These are phyloP conservation scores for Papiliotrema terrestris DNA, from an alignment of 1,284 basidiomycete species.

Conservation along the genomic window DNA sequence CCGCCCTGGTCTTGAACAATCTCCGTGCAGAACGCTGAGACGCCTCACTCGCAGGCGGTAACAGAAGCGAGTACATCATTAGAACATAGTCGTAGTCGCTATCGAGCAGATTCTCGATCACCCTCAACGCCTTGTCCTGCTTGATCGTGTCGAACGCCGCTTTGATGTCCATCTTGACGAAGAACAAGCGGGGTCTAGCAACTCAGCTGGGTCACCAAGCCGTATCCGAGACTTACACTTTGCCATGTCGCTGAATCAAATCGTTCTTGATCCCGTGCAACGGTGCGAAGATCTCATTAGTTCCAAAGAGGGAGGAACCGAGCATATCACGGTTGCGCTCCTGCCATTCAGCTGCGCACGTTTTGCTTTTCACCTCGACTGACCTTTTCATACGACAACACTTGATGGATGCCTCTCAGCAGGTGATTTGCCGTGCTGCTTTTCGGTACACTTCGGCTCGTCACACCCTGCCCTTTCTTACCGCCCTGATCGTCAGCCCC, in stretches of 20 bases:
- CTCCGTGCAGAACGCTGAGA: conserved; percentile 28
- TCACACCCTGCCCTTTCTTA: background rate
- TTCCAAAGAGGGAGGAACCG: conserved; percentile 77
- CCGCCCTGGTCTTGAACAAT: conserved; percentile 35
- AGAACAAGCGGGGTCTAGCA: conserved; percentile 78
- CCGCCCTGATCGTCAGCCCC: background rate
- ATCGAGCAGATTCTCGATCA: conserved; percentile 68
- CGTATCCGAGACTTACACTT: conserved; percentile 54
- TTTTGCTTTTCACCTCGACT: too few species aligned
- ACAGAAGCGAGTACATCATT: conserved; percentile 34
- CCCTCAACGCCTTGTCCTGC: conserved; percentile 75
- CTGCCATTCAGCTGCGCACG: conserved; percentile 55
- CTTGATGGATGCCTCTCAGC: conserved; percentile 75
- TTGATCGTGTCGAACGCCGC: conserved; percentile 97
- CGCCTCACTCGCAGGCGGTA: conserved; percentile 37
- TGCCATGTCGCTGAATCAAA: conserved; percentile 53
- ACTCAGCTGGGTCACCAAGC: too few species aligned
- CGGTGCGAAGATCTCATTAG: conserved; percentile 72
- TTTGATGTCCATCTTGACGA: conserved; percentile 93
- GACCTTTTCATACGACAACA: conserved; percentile 82
- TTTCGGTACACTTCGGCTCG: background rate
- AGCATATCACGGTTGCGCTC: conserved; percentile 61
- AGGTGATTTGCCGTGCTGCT: conserved; percentile 61
- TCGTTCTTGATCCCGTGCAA: conserved; percentile 67
- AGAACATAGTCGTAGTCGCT: conserved; percentile 50